phyloP scores from a whole-genome alignment of 2,329 filamentous ascomycete genomes.

The Pleurostoma richardsiae region DNA sequence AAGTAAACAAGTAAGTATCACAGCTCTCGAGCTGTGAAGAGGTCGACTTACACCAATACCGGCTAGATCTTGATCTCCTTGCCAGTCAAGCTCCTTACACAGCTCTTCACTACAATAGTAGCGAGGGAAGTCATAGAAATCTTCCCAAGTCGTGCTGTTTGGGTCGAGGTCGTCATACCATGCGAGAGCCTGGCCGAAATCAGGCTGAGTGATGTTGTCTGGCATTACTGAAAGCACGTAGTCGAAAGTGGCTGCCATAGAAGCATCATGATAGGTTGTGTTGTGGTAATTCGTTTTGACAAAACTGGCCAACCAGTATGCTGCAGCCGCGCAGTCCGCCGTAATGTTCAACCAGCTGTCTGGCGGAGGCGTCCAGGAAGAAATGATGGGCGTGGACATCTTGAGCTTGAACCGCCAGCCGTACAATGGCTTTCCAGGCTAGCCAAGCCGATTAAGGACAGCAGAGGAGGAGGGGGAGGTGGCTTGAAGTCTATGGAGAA shows the following conservation, averaged over 20 bases:
- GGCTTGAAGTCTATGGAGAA: no score
- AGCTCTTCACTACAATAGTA: neutral
- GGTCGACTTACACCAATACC: constrained; percentile 7
- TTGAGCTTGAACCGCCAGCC: neutral
- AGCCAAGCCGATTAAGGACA: no score
- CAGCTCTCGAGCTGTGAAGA: no score
- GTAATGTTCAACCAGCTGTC: neutral
- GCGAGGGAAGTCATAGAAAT: neutral
- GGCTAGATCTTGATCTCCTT: constrained; percentile 7
- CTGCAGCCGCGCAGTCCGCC: neutral
- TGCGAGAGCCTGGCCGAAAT: neutral
- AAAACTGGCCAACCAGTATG: neutral
- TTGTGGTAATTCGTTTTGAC: neutral
- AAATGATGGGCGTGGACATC: neutral
- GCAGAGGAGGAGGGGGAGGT: no score
- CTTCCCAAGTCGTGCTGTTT: neutral
- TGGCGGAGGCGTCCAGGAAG: neutral
- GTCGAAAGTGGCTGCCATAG: neutral
- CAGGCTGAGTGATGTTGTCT: neutral
- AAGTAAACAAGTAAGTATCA: no score
- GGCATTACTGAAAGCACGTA: neutral
- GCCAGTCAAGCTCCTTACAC: neutral
- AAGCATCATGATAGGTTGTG: neutral
- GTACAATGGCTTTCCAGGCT: neutral
- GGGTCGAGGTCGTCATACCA: neutral